These are phyloP conservation scores for Camillea tinctor DNA, from an alignment of 2,329 filamentous ascomycete species.

Conservation along the genomic window DNA sequence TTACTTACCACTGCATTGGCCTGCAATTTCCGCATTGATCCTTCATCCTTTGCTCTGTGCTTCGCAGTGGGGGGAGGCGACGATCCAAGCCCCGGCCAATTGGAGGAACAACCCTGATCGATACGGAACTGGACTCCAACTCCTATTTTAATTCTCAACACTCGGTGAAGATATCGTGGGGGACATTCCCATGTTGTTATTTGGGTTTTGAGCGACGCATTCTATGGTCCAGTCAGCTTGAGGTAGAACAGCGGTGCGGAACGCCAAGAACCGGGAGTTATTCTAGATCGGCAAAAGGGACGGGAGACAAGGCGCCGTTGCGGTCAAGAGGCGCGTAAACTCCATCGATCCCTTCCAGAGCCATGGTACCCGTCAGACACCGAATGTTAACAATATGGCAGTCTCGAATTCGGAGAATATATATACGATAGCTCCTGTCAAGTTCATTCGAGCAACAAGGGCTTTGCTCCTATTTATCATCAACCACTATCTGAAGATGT, in stretches of 20 bases:
- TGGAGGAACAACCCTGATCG: background rate
- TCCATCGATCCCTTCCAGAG: background rate
- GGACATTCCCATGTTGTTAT: background rate
- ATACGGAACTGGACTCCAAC: background rate
- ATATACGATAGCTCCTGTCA: background rate
- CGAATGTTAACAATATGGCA: background rate
- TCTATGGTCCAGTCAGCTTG: background rate
- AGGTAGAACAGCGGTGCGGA: background rate
- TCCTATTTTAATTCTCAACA: background rate
- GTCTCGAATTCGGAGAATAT: background rate
- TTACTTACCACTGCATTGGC: background rate
- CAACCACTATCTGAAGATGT: background rate
- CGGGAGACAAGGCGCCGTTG: background rate
- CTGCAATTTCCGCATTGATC: background rate
- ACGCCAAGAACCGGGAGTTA: background rate
- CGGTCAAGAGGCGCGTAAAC: background rate
- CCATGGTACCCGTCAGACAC: background rate
- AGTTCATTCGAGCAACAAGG: background rate
- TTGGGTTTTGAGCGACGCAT: background rate
- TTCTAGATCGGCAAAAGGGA: background rate
- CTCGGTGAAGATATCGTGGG: background rate
- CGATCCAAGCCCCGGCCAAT: background rate
- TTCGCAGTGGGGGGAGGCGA: background rate
- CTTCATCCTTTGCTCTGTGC: background rate
- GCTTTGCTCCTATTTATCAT: background rate